These are phyloP conservation scores for Cutaneotrichosporon sp. DNA, from an alignment of 1,284 basidiomycete species.

Conservation along the genomic window DNA sequence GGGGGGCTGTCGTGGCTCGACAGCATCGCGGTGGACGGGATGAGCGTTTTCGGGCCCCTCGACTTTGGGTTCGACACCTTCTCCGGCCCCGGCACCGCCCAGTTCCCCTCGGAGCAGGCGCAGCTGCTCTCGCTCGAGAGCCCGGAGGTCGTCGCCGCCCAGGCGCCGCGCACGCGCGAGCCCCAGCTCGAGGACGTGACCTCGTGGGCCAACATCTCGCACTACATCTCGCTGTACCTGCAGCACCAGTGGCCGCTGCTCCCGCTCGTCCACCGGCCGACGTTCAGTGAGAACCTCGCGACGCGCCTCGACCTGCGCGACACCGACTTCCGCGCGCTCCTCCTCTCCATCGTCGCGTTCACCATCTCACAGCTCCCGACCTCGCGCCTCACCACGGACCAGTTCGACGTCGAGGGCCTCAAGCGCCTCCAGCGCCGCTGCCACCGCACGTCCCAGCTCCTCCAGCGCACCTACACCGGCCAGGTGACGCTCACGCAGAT, in stretches of 20 bases:
- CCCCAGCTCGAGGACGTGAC: conserved; percentile 51
- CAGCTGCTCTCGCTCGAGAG: conserved; percentile 43
- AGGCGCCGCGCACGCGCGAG: conserved; percentile 19
- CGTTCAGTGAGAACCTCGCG: conserved; percentile 49
- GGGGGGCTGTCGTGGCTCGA: conserved; percentile 31
- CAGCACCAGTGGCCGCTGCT: conserved; percentile 50
- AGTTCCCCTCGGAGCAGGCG: conserved; percentile 42
- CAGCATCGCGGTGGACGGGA: conserved; percentile 22
- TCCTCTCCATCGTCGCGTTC: conserved; percentile 52
- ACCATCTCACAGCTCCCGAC: conserved; percentile 53
- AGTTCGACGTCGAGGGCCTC: conserved; percentile 49
- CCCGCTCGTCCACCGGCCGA: conserved; percentile 53
- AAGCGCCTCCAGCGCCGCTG: conserved; percentile 50
- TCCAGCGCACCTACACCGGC: conserved; percentile 50
- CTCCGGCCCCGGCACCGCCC: conserved; percentile 3
- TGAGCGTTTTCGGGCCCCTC: conserved; percentile 10
- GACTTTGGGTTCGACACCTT: conserved; percentile 21
- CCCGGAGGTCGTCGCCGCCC: conserved; percentile 26
- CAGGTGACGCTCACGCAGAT: conserved; percentile 49
- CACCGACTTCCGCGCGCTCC: conserved; percentile 50
- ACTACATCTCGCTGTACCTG: conserved; percentile 52
- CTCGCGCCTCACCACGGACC: conserved; percentile 43
- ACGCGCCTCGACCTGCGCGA: conserved; percentile 48
- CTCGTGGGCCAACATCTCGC: conserved; percentile 49
- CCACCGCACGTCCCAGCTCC: conserved; percentile 44